A percentile compares a stretch with the other conserved stretches of the same genome.
These are phyloP conservation scores for Lentinula aciculospora DNA, from an alignment of 768 basidiomycete genomes.

Conservation along the genomic window DNA sequence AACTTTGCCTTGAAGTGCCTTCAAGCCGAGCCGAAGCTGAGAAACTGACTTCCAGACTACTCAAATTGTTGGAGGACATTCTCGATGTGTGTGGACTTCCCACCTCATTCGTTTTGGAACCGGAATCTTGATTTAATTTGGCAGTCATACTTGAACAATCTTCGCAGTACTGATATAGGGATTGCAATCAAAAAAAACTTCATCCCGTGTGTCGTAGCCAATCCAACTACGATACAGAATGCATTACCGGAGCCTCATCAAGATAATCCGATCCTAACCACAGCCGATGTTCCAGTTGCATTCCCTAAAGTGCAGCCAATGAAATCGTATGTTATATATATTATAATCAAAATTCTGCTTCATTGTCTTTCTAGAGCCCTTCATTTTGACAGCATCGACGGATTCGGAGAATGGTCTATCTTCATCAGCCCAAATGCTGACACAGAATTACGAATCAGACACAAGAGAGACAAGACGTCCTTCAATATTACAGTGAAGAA, in stretches of 20 bases:
- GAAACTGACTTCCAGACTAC: background rate
- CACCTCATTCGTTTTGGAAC: background rate
- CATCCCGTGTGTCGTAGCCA: background rate
- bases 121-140: no score
- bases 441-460: slow-evolving; percentile 40
- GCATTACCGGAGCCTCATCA: background rate
- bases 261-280: background rate
- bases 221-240: background rate
- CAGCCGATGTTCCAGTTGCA: slow-evolving; percentile 18
- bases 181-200: background rate
- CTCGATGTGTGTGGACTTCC: background rate
- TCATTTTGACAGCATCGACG: slow-evolving; percentile 51
- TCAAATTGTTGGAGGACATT: background rate
- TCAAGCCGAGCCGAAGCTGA: background rate
- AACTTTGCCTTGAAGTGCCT: background rate
- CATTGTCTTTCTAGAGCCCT: slow-evolving; percentile 28
- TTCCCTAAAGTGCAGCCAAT: slow-evolving; percentile 49
- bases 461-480: slow-evolving; percentile 35
- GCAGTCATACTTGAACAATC: background rate
- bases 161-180: background rate
- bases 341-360: background rate
- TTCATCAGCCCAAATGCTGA: slow-evolving; percentile 48
- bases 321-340: slow-evolving; percentile 34
- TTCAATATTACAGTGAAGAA: slow-evolving; percentile 61
- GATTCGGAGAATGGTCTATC: slow-evolving; percentile 63